These are phyloP conservation scores for Penicillium verrucosum DNA, from an alignment of 2,329 filamentous ascomycete genomes.

Conservation along the genomic window DNA sequence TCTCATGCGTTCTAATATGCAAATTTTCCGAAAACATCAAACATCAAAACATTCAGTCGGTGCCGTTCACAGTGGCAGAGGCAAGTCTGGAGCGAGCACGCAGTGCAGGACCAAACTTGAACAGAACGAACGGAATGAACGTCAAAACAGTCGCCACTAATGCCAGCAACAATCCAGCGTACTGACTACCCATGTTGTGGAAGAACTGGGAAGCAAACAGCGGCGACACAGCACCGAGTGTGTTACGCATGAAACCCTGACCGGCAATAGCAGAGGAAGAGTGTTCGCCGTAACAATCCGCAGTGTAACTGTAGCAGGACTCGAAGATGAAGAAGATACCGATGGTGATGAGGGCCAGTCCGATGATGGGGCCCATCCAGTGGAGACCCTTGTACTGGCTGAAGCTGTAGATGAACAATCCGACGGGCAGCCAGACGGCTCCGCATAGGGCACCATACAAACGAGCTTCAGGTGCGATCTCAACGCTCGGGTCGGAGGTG, in stretches of 20 bases:
- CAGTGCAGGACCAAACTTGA: constrained; percentile 28
- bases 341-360: constrained; percentile 50
- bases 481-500: constrained; percentile 30
- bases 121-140: constrained; percentile 32
- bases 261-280: constrained; percentile 46
- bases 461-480: constrained; percentile 46
- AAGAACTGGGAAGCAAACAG: constrained; percentile 54
- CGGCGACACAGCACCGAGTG: constrained; percentile 52
- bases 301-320: constrained; percentile 49
- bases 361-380: constrained; percentile 52
- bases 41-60: background rate
- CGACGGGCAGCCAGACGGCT: constrained; percentile 47
- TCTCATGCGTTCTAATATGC: background rate
- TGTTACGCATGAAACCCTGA: constrained; percentile 53
- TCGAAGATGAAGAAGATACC: constrained; percentile 53
- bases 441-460: constrained; percentile 51
- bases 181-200: constrained; percentile 53
- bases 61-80: constrained; percentile 12
- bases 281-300: constrained; percentile 52
- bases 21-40: background rate
- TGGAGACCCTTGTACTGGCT: constrained; percentile 50
- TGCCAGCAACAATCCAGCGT: constrained; percentile 50
- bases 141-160: constrained; percentile 43
- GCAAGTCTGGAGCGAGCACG: constrained; percentile 33
- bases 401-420: constrained; percentile 54